Percentiles rank a stretch among this genome's conserved stretches.
Evolutionary conservation across 306 rosid genomes (phyloP).

Genomic region (Luffa acutangula): DNA sequence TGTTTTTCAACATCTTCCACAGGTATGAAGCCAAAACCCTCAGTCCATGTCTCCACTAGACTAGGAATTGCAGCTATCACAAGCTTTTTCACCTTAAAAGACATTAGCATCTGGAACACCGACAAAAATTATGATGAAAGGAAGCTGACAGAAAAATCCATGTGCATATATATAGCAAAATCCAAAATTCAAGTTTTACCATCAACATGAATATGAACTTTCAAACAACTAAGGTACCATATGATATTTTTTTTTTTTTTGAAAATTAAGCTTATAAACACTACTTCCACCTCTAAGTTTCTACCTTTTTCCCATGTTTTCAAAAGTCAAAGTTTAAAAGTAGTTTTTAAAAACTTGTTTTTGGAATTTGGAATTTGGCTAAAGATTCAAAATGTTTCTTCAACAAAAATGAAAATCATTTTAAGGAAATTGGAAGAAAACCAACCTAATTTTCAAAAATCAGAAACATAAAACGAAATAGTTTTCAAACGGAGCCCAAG

Average conservation of each 20-base stretch:
- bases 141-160: neutral
- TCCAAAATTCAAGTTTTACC: neutral
- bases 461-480: too few species aligned
- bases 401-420: too few species aligned
- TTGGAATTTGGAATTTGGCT: too few species aligned
- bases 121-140: neutral
- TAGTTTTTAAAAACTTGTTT: too few species aligned
- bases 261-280: too few species aligned
- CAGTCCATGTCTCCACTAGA: constrained; percentile 76
- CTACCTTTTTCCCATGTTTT: too few species aligned
- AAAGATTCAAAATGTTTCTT: too few species aligned
- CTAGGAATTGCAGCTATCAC: constrained; percentile 90
- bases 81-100: constrained; percentile 75
- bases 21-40: constrained; percentile 79
- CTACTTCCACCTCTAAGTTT: too few species aligned
- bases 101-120: constrained; percentile 55
- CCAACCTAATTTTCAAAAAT: too few species aligned
- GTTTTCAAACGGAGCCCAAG: neutral
- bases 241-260: too few species aligned
- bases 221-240: neutral
- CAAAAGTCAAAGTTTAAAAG: too few species aligned
- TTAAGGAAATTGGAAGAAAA: too few species aligned
- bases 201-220: neutral
- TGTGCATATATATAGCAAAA: neutral
- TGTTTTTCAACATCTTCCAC: constrained; percentile 51